Percentiles rank a stretch among this genome's conserved stretches.
Evolutionary conservation across 2,329 filamentous ascomycete genomes (phyloP).

Genomic region (Phoma sp.): DNA sequence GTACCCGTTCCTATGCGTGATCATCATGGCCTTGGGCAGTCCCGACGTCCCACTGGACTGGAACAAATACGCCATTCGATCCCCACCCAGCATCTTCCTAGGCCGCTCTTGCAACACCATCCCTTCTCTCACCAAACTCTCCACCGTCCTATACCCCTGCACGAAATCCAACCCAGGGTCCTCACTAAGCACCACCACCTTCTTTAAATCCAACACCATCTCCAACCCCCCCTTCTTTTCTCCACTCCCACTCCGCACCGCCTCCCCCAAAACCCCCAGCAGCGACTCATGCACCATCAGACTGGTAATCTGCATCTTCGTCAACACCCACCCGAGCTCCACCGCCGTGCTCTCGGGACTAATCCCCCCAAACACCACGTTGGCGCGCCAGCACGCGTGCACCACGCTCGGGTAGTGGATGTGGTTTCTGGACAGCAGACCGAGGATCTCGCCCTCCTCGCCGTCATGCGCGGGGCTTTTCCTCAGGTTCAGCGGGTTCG

Average conservation of each 20-base stretch:
- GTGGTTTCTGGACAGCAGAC: conserved; percentile 37
- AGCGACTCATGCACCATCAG: conserved; percentile 39
- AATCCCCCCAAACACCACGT: conserved; percentile 41
- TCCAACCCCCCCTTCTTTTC: conserved; percentile 24
- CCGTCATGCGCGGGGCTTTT: conserved; percentile 32
- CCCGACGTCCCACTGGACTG: conserved; percentile 41
- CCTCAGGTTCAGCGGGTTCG: conserved; percentile 30
- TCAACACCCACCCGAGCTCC: conserved; percentile 42
- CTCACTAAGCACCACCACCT: conserved; percentile 38
- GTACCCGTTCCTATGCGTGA: conserved; percentile 37
- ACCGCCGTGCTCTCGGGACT: conserved; percentile 40
- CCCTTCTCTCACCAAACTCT: conserved; percentile 32
- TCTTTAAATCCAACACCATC: conserved; percentile 29
- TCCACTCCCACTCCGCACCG: conserved; percentile 35
- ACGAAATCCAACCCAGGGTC: conserved; percentile 25
- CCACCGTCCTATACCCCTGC: conserved; percentile 30
- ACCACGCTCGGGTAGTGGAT: conserved; percentile 41
- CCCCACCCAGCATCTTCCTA: conserved; percentile 31
- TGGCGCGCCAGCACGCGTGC: conserved; percentile 40
- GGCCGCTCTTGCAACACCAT: conserved; percentile 22
- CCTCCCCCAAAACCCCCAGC: conserved; percentile 31
- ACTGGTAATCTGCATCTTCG: conserved; percentile 41
- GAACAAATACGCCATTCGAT: conserved; percentile 39
- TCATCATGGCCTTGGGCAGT: conserved; percentile 45
- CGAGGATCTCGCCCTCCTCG: conserved; percentile 39